Base-by-base conservation (phyloP, 1,139 yeast species). In the Sugiyamaella novakii region DNA sequence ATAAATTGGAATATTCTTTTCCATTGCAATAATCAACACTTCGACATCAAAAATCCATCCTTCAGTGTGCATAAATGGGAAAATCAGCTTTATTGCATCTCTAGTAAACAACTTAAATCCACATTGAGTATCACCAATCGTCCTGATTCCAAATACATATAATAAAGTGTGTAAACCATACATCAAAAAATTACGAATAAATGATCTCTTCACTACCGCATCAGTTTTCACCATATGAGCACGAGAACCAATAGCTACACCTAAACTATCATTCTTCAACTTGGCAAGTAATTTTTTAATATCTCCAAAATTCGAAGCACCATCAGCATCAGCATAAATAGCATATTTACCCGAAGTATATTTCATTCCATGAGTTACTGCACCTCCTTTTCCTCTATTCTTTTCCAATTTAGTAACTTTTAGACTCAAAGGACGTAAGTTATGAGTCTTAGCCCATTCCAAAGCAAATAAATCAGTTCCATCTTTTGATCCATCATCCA, bases 31-130 rank as follows among this genome's bases (percentile, higher is more conserved):
- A 54, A 92, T 78, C 56, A 92, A 74, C 15, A 92, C 80, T 69
- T 92, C 98, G 37, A 92, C 98, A 64, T 92, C 98, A 67, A 92
- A 92, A 35, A 94, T 92, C 98, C 98, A 92, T 50, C 98, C 81
- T 68, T 92, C 98, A 11, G 96, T 91, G 66, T 92, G 98, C 87
- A 94, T 80, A 58, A 79, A 84, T 3, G 98, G 97, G 68, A 89
- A 89, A 36, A 92, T 86, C 49, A 63, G 61, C 14, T 64, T 63
- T 14, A 84, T 78, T 0, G 97, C 84, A 10, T 74, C 72, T 53
- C 80, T 77, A 57, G 92, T 87, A 68, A 91, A 92, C 70, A 92
- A 73, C 68, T 92, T 92, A 73, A 94, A 92, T 5, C 98, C 98
- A 73, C 98, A 92, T 70, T 92, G 98, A 4, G 98, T 92, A 67